phyloP scores from a whole-genome alignment of 2,329 filamentous ascomycete genomes.

The Aspergillus sclerotialis region DNA sequence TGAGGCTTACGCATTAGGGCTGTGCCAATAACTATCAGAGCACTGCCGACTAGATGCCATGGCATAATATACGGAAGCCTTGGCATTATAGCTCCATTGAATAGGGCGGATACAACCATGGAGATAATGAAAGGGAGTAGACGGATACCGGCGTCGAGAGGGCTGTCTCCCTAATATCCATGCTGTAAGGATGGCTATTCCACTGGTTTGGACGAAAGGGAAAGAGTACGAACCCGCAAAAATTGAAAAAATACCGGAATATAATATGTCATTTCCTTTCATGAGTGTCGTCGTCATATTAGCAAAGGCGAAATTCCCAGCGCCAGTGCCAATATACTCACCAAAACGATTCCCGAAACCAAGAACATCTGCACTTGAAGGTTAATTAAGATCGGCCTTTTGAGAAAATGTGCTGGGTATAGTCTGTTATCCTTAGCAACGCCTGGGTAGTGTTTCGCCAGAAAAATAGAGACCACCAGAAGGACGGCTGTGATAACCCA shows the following conservation, averaged over 20 bases:
- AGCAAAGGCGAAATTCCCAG: neutral
- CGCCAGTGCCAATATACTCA: too few relatives aligned
- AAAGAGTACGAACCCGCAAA: constrained; percentile 1
- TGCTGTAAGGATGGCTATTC: neutral
- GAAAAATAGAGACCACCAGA: too few relatives aligned
- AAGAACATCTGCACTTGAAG: constrained; percentile 3
- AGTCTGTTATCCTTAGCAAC: too few relatives aligned
- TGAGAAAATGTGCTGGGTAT: too few relatives aligned
- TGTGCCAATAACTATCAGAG: constrained; percentile 2
- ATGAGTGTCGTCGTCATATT: neutral
- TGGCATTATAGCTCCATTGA: constrained; percentile 4
- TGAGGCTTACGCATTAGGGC: constrained; percentile 5
- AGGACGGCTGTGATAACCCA: too few relatives aligned
- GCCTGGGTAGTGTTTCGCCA: too few relatives aligned
- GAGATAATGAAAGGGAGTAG: constrained; percentile 13
- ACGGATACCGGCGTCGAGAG: constrained; percentile 10
- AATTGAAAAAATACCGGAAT: constrained; percentile 15
- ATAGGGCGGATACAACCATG: constrained; percentile 4
- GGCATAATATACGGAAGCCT: constrained; percentile 1
- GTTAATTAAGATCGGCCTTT: constrained; percentile 1
- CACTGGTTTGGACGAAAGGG: neutral
- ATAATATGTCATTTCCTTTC: constrained; percentile 2
- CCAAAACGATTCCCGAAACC: constrained; percentile 2
- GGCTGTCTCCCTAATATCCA: constrained; percentile 5
- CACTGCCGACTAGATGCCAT: constrained; percentile 4